These are phyloP conservation scores for Talaromyces pinophilus DNA, from an alignment of 2,329 filamentous ascomycete species.

Conservation along the genomic window DNA sequence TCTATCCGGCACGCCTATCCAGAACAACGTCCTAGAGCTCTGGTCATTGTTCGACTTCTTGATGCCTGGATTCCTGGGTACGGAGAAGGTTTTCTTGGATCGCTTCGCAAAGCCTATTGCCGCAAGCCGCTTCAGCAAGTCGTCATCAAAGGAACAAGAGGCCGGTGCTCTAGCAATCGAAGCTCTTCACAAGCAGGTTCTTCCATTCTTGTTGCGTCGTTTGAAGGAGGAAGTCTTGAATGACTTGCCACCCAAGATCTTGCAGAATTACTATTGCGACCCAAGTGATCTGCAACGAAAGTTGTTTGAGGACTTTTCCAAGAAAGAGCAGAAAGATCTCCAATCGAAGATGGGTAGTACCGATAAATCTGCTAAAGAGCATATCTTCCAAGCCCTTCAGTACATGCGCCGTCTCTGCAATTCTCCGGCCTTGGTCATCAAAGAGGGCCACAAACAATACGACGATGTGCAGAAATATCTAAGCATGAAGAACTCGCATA, in stretches of 20 bases:
- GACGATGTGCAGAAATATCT: constrained; percentile 82
- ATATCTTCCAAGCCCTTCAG: constrained; percentile 98
- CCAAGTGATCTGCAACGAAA: constrained; percentile 92
- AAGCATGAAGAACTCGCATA: constrained; percentile 72
- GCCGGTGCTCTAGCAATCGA: constrained; percentile 94
- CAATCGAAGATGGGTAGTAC: constrained; percentile 78
- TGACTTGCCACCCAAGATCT: constrained; percentile 93
- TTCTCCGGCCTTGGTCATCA: constrained; percentile 93
- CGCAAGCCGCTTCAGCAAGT: constrained; percentile 91
- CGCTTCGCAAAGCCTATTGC: constrained; percentile 94
- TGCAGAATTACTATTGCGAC: constrained; percentile 99
- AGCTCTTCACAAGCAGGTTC: constrained; percentile 95
- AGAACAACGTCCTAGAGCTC: constrained; percentile 94
- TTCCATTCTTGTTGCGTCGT: constrained; percentile 92
- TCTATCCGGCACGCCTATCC: constrained; percentile 93
- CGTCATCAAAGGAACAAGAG: constrained; percentile 97
- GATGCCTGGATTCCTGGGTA: constrained; percentile 96
- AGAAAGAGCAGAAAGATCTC: constrained; percentile 87
- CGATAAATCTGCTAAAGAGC: constrained; percentile 92
- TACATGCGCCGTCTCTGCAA: constrained; percentile 99
- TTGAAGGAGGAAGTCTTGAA: constrained; percentile 97
- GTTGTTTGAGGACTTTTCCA: constrained; percentile 94
- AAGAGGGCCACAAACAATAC: constrained; percentile 87
- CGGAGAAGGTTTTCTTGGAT: constrained; percentile 95
- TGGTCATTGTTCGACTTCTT: constrained; percentile 99